Percentiles rank a stretch among this genome's conserved stretches.
Evolutionary conservation across 345 rosid species (phyloP).

Genomic region (Euphorbia lathyris): DNA sequence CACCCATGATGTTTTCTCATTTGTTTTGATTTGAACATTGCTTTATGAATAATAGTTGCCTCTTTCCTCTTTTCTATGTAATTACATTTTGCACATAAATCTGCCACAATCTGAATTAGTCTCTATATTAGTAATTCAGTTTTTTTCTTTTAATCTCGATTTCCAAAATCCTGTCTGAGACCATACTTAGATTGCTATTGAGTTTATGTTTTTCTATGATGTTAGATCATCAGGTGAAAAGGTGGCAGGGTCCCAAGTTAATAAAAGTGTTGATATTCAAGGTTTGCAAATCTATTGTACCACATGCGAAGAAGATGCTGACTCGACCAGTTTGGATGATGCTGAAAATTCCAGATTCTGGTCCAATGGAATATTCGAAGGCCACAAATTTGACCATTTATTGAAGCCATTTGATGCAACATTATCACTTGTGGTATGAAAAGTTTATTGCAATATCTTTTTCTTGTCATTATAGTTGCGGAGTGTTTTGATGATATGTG

Average conservation of each 20-base stretch:
- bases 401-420: slow-evolving; percentile 57
- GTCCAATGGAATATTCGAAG: slow-evolving; percentile 40
- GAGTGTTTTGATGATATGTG: neutral
- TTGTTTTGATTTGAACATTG: neutral
- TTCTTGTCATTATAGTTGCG: neutral
- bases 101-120: neutral
- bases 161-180: too few relatives aligned
- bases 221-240: slow-evolving; percentile 32
- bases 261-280: slow-evolving; percentile 60
- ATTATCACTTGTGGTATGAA: slow-evolving; percentile 61
- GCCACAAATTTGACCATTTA: slow-evolving; percentile 43
- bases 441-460: slow-evolving; percentile 4
- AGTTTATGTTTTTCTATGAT: slow-evolving; percentile 12
- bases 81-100: neutral
- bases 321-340: slow-evolving; percentile 35
- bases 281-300: slow-evolving; percentile 76
- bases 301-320: slow-evolving; percentile 36
- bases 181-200: neutral
- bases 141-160: too few relatives aligned
- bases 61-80: too few relatives aligned
- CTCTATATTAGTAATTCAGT: neutral
- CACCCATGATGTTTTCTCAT: neutral
- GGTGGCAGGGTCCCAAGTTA: slow-evolving; percentile 61
- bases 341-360: slow-evolving; percentile 33
- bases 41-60: neutral